phyloP scores from a whole-genome alignment of 139 green algal species.

The Chlorella sorokiniana region DNA sequence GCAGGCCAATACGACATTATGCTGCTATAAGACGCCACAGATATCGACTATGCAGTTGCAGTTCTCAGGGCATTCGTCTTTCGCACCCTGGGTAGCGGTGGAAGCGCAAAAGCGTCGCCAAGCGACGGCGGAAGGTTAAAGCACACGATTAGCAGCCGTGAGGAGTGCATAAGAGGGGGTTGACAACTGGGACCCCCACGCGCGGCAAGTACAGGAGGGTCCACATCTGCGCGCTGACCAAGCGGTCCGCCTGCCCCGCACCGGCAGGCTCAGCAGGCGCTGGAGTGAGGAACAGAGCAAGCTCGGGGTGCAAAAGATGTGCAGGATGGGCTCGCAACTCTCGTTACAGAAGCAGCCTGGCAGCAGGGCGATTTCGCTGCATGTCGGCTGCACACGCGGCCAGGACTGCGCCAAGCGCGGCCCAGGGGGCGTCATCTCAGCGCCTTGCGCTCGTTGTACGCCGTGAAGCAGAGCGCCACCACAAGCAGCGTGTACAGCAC shows the following conservation, averaged over 20 bases:
- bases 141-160: too few species aligned
- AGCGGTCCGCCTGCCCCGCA: neutral
- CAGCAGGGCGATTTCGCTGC: neutral
- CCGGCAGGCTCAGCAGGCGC: neutral
- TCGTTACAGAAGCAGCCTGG: neutral
- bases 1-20: too few species aligned
- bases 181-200: too few species aligned
- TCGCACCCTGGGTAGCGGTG: too few species aligned
- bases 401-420: neutral
- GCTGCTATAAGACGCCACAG: neutral
- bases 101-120: too few species aligned
- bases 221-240: too few species aligned
- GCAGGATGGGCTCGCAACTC: too few species aligned
- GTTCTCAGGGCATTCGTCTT: too few species aligned
- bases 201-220: too few species aligned
- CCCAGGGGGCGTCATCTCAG: neutral
- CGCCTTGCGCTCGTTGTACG: slow-evolving; percentile 26
- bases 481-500: slow-evolving; percentile 37
- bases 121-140: too few species aligned
- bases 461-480: slow-evolving; percentile 7
- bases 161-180: too few species aligned
- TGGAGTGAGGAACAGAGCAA: neutral
- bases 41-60: too few species aligned
- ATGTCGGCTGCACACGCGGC: neutral
- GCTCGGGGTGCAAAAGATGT: neutral